Conservation (phyloP, 2,329 filamentous ascomycete genomes). For the Botrytis medusae region DNA sequence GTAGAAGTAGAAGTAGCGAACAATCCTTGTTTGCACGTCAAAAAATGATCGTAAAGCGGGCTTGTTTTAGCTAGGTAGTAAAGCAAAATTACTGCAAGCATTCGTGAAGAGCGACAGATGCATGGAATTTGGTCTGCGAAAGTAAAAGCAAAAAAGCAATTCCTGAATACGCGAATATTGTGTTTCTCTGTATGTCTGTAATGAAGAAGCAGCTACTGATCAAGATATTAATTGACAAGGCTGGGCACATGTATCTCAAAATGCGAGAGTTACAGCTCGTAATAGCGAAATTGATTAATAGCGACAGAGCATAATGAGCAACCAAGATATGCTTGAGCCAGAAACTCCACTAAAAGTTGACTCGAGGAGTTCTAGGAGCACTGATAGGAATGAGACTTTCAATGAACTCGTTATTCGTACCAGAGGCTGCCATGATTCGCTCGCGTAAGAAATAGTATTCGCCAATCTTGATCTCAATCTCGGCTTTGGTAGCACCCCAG, state of each 20-base stretch:
- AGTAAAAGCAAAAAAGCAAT: neutral
- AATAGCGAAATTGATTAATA: neutral
- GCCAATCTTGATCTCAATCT: constrained; percentile 5
- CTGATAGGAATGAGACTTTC: neutral
- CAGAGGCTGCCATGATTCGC: constrained; percentile 9
- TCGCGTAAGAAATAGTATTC: constrained; percentile 9
- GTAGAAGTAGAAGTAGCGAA: neutral
- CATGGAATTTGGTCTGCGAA: neutral
- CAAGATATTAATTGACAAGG: neutral
- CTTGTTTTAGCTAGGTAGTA: neutral
- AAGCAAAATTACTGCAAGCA: neutral
- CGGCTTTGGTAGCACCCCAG: constrained; percentile 4
- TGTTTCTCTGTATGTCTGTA: too few species aligned
- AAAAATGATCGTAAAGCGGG: neutral
- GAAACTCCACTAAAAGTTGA: neutral
- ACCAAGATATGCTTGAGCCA: neutral
- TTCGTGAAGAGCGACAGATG: neutral
- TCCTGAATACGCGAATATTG: neutral
- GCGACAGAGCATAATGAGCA: neutral
- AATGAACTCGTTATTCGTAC: constrained; percentile 13
- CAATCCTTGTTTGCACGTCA: neutral
- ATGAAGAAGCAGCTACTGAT: neutral
- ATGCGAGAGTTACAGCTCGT: neutral
- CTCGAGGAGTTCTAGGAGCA: constrained; percentile 7
- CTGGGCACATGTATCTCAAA: neutral